Percentiles rank a stretch among this genome's conserved stretches.
These are phyloP conservation scores for Penicillium sp. DNA, from an alignment of 2,329 filamentous ascomycete genomes.

Conservation along the genomic window DNA sequence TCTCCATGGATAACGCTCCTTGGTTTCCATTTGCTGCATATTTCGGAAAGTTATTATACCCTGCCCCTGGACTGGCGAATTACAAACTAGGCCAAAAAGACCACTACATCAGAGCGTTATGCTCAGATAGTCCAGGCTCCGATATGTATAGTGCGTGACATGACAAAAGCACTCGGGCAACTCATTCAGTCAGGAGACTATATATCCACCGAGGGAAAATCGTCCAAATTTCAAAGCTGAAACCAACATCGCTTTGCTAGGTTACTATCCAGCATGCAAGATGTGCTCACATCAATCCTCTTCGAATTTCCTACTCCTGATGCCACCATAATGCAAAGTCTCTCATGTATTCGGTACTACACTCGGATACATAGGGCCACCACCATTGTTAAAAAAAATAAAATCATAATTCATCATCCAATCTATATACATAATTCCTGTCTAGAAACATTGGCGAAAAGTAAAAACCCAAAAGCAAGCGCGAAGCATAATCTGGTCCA, in stretches of 20 bases:
- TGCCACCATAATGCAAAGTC: too few relatives aligned
- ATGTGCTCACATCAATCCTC: too few relatives aligned
- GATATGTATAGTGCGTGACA: too few relatives aligned
- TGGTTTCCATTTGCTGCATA: background rate
- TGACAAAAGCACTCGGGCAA: background rate
- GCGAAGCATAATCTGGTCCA: background rate
- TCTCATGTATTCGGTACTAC: background rate
- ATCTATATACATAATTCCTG: slow-evolving; percentile 10
- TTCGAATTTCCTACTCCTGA: too few relatives aligned
- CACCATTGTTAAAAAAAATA: background rate
- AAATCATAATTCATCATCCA: slow-evolving; percentile 18
- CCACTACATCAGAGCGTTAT: too few relatives aligned
- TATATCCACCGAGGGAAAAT: background rate
- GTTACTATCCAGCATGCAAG: too few relatives aligned
- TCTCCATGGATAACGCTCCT: background rate
- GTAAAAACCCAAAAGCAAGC: background rate
- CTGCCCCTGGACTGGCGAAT: too few relatives aligned
- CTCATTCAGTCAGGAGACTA: too few relatives aligned
- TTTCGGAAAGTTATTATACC: background rate
- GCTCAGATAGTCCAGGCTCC: too few relatives aligned
- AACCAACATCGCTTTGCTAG: background rate
- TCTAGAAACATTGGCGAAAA: background rate
- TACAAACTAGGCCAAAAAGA: too few relatives aligned
- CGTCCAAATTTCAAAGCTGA: background rate
- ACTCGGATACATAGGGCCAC: background rate